Evolutionary conservation across 2,329 filamentous ascomycete genomes (phyloP).

Genomic region (Penicillium palitans): DNA sequence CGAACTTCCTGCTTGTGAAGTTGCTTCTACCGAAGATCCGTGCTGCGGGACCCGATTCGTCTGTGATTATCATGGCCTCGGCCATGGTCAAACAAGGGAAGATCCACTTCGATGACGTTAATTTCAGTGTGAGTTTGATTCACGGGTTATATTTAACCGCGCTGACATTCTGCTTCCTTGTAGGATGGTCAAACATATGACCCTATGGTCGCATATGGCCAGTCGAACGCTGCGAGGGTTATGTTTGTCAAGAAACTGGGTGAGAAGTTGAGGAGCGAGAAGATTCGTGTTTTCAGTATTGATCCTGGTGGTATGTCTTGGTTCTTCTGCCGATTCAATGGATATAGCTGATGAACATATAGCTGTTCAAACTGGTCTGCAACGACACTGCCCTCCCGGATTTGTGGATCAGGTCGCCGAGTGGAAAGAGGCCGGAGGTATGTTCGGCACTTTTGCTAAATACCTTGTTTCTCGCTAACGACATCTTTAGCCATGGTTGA

Average conservation of each 20-base stretch:
- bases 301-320: conserved; percentile 42
- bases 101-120: conserved; percentile 47
- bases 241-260: conserved; percentile 47
- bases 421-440: conserved; percentile 14
- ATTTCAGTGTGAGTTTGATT: conserved; percentile 30
- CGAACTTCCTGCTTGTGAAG: conserved; percentile 51
- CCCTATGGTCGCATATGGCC: conserved; percentile 50
- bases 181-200: conserved; percentile 43
- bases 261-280: conserved; percentile 31
- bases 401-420: conserved; percentile 10
- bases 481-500: conserved; percentile 4
- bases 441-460: not conserved
- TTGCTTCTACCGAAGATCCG: conserved; percentile 48
- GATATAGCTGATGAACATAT: not conserved
- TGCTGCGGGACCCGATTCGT: conserved; percentile 42
- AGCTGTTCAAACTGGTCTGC: conserved; percentile 17
- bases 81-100: conserved; percentile 31
- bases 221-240: conserved; percentile 56
- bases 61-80: conserved; percentile 34
- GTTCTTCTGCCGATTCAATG: not conserved
- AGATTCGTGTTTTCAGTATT: conserved; percentile 43
- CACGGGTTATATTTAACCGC: no score
- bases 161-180: not conserved
- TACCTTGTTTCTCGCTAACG: not conserved
- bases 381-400: conserved; percentile 13